These are phyloP conservation scores for Venturiaceae sp. DNA, from an alignment of 2,329 filamentous ascomycete species.

Conservation along the genomic window DNA sequence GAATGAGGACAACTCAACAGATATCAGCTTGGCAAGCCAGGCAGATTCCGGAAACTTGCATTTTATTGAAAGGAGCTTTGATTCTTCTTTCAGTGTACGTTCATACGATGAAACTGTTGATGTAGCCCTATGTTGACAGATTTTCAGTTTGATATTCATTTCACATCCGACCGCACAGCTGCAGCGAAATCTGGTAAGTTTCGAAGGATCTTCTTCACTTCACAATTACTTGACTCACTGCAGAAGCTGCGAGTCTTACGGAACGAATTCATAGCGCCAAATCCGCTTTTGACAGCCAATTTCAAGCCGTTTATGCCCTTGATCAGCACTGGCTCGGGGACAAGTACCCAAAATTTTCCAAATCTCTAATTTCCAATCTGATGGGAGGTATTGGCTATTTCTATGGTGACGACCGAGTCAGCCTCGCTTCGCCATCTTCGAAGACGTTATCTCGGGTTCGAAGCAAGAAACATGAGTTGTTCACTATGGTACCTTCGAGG, in stretches of 20 bases:
- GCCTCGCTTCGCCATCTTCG: conserved; percentile 79
- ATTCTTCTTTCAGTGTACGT: conserved; percentile 64
- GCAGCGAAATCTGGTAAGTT: no score
- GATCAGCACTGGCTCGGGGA: conserved; percentile 64
- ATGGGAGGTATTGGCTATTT: conserved; percentile 95
- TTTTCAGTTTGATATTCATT: not conserved
- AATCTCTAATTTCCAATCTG: conserved; percentile 88
- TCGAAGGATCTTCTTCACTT: not conserved
- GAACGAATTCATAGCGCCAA: conserved; percentile 57
- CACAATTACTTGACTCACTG: not conserved
- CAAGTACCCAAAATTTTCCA: conserved; percentile 70
- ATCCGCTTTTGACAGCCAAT: conserved; percentile 63
- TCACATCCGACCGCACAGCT: not conserved
- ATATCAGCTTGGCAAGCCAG: conserved; percentile 67
- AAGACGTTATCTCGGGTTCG: conserved; percentile 42
- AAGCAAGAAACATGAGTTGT: conserved; percentile 56
- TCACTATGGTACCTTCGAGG: conserved; percentile 81
- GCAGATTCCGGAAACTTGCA: conserved; percentile 72
- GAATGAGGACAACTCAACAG: not conserved
- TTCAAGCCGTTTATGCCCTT: conserved; percentile 61
- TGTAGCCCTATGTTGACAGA: not conserved
- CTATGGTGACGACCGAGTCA: conserved; percentile 76
- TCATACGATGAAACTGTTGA: not conserved
- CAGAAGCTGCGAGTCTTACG: conserved; percentile 50
- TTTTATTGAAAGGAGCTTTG: conserved; percentile 82